Evolutionary conservation across 177 flowering plant genomes (phyloP), one percentile per base, ranked within the genome.

Genomic region (Tripterygium wilfordii): DNA sequence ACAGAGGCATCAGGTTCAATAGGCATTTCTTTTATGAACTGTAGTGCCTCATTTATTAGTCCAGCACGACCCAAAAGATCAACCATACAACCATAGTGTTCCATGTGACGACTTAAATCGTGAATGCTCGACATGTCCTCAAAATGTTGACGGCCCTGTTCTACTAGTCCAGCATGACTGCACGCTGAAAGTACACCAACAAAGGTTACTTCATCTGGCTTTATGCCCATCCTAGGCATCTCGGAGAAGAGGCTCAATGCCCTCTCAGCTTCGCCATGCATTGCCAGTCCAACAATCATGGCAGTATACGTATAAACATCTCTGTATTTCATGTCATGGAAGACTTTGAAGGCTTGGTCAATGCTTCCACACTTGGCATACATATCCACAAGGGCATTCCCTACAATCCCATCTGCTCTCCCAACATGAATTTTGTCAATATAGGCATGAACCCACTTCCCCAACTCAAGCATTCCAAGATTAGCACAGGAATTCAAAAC

Each of bases 21-120:
- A 22, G 77, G 79, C 83, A 80, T 80, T 10, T 30, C 51, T 31
- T 13, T 41, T 14, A 77, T 57, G 35, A 80, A 51, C 54, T 70
- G 71, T 19, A 48, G 53, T 19, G 83, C 83, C 38, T 77, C 76
- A 2, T 36, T 28, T 19, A 80, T 33, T 10, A 59, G 35, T 20
- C 80, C 80, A 20, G 80, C 76, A 21, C 86, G 73, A 15, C 83
- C 80, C n/a, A 77, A 47, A 20, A 80, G 62, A 55, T 80, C 79
- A 12, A 80, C 80, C 78, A 77, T 68, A 32, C 83, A 77, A 15
- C 78, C 79, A 23, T 75, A 75, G 38, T 80, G 86, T 61, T 72
- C 78, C 5, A 49, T 54, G 26, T 68, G 70, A 36, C 80, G 86
- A n/a, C 45, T 30, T 18, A 80, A 49, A 12, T 56, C 45, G 51